Evolutionary conservation across 768 basidiomycete genomes (phyloP), one percentile per base, ranked within the genome.

Genomic region (Termitomyces sp.): DNA sequence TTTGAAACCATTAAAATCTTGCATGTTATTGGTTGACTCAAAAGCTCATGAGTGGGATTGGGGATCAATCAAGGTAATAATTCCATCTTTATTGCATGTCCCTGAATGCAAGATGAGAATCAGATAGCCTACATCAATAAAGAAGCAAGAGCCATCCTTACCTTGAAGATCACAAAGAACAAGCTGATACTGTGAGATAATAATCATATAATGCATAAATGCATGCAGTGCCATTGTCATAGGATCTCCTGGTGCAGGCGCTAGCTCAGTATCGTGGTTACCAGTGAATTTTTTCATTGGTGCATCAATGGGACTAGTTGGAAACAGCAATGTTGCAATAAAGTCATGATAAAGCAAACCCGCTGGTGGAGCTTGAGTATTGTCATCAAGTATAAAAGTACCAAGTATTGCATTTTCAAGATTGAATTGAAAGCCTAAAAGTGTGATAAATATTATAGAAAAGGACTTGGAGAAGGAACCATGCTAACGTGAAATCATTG

Each of bases 231-330:
- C 57, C n/a, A 51, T 40, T 8, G 65, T 64, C 40, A 65, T 18
- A 3, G 46, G 1, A 35, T 66, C 58, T 13, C 13, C 30, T 5
- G 36, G n/a, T 4, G 38, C 43, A 3, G 64, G 64, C 1, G 46
- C 59, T 35, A 11, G 36, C 1, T 65, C 58, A 33, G 59, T 51
- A 50, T 67, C 62, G 52, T 57, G 30, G 45, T 62, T 62, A 0
- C 63, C 63, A 3, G 65, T 67, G 52, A 67, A 67, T 54, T 67
- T 66, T 44, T 60, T 44, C 10, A 66, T 51, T 0, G 48, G 54
- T 8, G 45, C 35, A 40, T 65, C 56, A 26, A 55, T 50, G 1
- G 45, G 30, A 1, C 62, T 60, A 33, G 59, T 62, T 1, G 61
- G 66, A 1, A 65, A 59, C 4, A 61, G 40, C 2, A 18, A 54